Conservation (phyloP, 345 rosid genomes). For the Diplotaxis tenuifolia region DNA sequence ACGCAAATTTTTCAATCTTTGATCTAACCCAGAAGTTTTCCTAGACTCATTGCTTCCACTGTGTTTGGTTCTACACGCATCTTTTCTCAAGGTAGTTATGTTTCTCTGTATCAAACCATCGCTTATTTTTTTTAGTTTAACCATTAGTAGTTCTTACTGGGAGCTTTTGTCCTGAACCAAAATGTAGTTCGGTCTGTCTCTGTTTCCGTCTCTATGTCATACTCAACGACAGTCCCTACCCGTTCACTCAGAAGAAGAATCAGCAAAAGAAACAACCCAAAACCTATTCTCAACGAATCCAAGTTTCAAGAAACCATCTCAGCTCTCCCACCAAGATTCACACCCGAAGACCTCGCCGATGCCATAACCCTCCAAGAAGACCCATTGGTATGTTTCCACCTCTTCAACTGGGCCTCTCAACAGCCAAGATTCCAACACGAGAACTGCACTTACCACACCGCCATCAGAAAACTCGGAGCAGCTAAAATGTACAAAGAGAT, state of each 20-base stretch:
- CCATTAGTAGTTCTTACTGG: not conserved
- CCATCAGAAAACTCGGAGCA: conserved; percentile 76
- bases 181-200: not conserved
- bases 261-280: conserved; percentile 47
- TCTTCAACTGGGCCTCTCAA: conserved; percentile 80
- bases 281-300: conserved; percentile 56
- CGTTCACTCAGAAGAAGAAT: conserved; percentile 63
- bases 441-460: conserved; percentile 56
- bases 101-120: not conserved
- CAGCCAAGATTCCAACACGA: conserved; percentile 76
- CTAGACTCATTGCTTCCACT: conserved; percentile 52
- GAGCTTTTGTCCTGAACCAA: not conserved
- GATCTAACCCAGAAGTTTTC: conserved; percentile 37
- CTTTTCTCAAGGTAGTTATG: conserved; percentile 49
- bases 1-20: not conserved
- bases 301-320: conserved; percentile 51
- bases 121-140: not conserved
- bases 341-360: conserved; percentile 60
- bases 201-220: conserved; percentile 32
- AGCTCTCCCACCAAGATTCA: conserved; percentile 66
- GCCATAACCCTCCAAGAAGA: conserved; percentile 58
- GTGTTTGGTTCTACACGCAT: conserved; percentile 40
- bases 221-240: conserved; percentile 51
- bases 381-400: conserved; percentile 70
- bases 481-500: conserved; percentile 82